Base-by-base conservation (phyloP, 202 grass and related monocot species). In the Brachypodium distachyon region DNA sequence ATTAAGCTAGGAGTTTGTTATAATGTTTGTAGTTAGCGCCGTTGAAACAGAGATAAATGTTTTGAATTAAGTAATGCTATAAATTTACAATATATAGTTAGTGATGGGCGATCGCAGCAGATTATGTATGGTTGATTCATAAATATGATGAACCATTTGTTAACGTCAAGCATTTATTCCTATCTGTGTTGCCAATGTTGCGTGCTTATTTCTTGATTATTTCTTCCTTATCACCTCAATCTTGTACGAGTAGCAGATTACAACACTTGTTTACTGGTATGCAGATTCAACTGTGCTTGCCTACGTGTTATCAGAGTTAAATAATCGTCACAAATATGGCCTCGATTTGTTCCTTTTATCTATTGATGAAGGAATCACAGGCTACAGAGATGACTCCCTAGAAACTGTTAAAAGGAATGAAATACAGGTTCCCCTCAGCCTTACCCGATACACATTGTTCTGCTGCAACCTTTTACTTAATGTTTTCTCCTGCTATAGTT, bases 321-420 rank as follows among this genome's bases (percentile, higher is more conserved):
- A 99, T 61, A 32, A n/a, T 44, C 79, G 81, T 13, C 81, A 92
- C 81, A 99, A 85, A 48, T 99, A 99, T 87, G 89, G 87, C 11
- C 85, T 99, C 14, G 83, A 99, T 92, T 55, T 99, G 67, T 95
- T 99, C 78, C 96, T 98, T 75, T 70, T 95, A 77, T 99, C 96
- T n/a, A 81, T 99, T 38, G 92, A 99, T 61, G 92, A 99, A 86
- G 96, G 96, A 66, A 96, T 99, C 66, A 99, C 89, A 11, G 96
- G 96, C 78, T 99, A 96, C 67, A 90, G 96, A 78, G 96, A 99
- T 2, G 96, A 99, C 62, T 99, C 96, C 4, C 85, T 96, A 49
- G 89, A 99, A 95, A 99, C 96, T 87, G 89, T 99, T 57, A 96
- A 93, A 90, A 92, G 96, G 81, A 99, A 99, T 74, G 96, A 99